Base-by-base conservation (phyloP, 768 basidiomycete species). In the Filobasidium floriforme region DNA sequence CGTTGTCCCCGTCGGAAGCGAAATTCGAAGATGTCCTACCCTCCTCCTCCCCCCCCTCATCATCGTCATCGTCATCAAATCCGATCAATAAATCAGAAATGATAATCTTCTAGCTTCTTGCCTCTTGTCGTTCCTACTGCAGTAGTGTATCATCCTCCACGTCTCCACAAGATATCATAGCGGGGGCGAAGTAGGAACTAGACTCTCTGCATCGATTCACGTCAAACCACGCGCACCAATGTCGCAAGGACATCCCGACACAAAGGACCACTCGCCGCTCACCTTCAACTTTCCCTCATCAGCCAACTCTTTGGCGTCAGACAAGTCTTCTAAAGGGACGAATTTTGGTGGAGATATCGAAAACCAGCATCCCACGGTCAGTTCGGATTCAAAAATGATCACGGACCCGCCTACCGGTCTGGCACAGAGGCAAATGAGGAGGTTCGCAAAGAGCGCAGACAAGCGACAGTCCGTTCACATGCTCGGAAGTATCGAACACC, bases 391-490 rank as follows among this genome's bases (percentile, higher is more conserved):
- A 49, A 49, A 18, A 15, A 4, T 37, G 46, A 14, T 49, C 46
- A 22, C 22, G 15, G 18, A 49, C 22, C 46, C 18, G 12, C 46
- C 46, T 5, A 5, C 46, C 32, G 32, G 32, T 37, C 18, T 49
- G 4, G 51, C 46, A 3, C 62, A 68, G 22, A 68, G 59, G 67
- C 67, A 68, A 51, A 60, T 62, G 67, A 49, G 61, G 32, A 26
- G 59, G n/a, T 68, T 68, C 57, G 67, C 67, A 7, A 59, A 62
- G 49, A 63, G 89, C 67, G 93, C 93, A 0, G 90, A 90, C 4
- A 94, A 92, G 80, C 85, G 93, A 51, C 89, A 91, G 77, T 91
- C 89, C 72, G 92, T 97, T 22, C 88, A 93, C 86, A 86, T 90
- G 0, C 80, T 97, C 19, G 92, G 92, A n/a, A 92, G 90, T 75